Conservation (phyloP, 176 grass and related monocot genomes). For the Zea luxurians region DNA sequence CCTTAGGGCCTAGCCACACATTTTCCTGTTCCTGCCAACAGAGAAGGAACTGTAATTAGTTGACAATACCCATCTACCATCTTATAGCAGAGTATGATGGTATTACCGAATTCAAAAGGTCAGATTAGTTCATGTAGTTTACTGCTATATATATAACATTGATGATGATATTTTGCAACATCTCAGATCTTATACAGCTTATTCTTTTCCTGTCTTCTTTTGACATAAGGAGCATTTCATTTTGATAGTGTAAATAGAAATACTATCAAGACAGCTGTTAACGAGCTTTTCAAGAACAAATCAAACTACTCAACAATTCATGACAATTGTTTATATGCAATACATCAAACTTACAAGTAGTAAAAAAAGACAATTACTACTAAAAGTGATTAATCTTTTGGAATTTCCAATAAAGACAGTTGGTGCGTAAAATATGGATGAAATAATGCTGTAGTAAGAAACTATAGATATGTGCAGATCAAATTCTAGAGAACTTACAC, state of each 20-base stretch:
- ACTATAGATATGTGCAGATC: background rate
- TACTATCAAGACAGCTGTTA: background rate
- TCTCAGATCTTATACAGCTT: background rate
- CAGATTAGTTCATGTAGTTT: background rate
- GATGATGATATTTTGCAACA: background rate
- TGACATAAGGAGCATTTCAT: no score
- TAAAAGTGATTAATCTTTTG: background rate
- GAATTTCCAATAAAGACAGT: background rate
- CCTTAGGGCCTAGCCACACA: background rate
- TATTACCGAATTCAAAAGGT: background rate
- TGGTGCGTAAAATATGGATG: background rate
- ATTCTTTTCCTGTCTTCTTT: background rate
- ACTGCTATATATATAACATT: no score
- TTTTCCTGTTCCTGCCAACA: conserved; percentile 27
- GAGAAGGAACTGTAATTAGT: conserved; percentile 6
- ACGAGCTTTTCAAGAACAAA: background rate
- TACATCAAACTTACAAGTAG: background rate
- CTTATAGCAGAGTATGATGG: background rate
- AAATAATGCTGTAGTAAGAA: background rate
- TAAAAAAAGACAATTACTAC: background rate
- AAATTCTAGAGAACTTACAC: conserved; percentile 40
- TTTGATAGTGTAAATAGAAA: no score
- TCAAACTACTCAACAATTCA: background rate
- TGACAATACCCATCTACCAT: background rate
- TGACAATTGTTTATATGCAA: background rate